phyloP scores from a whole-genome alignment of 345 rosid genomes.

The Odontarrhena argentea region DNA sequence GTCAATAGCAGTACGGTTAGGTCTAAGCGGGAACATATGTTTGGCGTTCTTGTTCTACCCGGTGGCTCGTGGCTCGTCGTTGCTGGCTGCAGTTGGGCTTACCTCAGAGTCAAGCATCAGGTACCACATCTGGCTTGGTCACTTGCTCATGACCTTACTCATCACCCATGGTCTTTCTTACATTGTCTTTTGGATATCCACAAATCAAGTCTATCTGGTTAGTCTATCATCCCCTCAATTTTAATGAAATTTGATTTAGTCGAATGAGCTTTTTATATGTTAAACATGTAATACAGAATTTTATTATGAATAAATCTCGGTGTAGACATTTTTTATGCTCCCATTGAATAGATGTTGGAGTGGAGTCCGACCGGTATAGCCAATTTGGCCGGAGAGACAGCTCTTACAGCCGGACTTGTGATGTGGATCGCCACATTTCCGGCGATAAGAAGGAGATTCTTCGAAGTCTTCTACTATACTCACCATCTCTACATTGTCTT shows the following conservation, averaged over 20 bases:
- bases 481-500: slow-evolving; percentile 74
- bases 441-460: slow-evolving; percentile 53
- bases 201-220: slow-evolving; percentile 48
- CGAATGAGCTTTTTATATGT: not conserved
- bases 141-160: slow-evolving; percentile 56
- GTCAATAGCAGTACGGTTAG: slow-evolving; percentile 41
- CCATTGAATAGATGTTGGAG: slow-evolving; percentile 46
- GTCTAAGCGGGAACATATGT: slow-evolving; percentile 57
- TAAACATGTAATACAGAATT: not conserved
- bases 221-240: not conserved
- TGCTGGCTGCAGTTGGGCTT: slow-evolving; percentile 62
- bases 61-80: slow-evolving; percentile 70
- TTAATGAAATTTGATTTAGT: not conserved
- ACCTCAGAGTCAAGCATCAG: slow-evolving; percentile 76
- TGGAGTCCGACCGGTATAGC: slow-evolving; percentile 52
- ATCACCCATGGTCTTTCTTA: slow-evolving; percentile 62
- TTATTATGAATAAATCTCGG: not conserved
- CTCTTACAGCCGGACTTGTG: slow-evolving; percentile 57
- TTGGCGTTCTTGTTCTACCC: slow-evolving; percentile 67
- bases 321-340: not conserved
- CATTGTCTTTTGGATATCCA: slow-evolving; percentile 45
- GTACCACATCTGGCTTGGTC: slow-evolving; percentile 83
- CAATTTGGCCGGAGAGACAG: slow-evolving; percentile 66
- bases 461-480: slow-evolving; percentile 78
- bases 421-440: slow-evolving; percentile 70